These are phyloP conservation scores for Boletus huronensis DNA, from an alignment of 768 basidiomycete species.

Conservation along the genomic window DNA sequence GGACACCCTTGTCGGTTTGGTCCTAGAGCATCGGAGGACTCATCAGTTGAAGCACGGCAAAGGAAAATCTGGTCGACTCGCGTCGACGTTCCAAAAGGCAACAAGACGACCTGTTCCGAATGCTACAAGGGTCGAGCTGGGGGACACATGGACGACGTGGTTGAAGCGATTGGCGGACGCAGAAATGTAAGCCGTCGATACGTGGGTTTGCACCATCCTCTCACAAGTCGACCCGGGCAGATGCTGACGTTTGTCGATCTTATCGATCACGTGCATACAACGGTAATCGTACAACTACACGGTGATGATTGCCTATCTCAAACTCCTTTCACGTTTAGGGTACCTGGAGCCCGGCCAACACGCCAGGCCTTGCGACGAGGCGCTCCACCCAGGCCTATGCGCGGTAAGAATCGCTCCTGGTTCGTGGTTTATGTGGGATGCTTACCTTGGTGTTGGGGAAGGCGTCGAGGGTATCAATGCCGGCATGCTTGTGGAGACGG, in stretches of 20 bases:
- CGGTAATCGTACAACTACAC: background rate
- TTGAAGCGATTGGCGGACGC: slow-evolving; percentile 47
- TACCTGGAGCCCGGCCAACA: slow-evolving; percentile 22
- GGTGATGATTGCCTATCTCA: background rate
- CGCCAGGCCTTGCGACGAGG: slow-evolving; percentile 19
- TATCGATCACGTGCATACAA: slow-evolving; percentile 12
- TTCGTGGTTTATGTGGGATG: background rate
- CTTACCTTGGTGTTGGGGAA: slow-evolving; percentile 61
- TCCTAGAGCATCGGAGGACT: slow-evolving; percentile 36
- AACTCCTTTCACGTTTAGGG: slow-evolving; percentile 6
- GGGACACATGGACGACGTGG: slow-evolving; percentile 36
- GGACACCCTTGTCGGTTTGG: slow-evolving; percentile 49
- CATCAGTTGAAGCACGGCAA: background rate
- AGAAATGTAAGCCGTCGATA: slow-evolving; percentile 40
- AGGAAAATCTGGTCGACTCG: slow-evolving; percentile 26
- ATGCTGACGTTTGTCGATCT: slow-evolving; percentile 11
- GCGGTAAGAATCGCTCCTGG: background rate
- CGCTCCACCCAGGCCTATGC: slow-evolving; percentile 32
- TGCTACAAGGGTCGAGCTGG: slow-evolving; percentile 39
- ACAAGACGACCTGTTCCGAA: slow-evolving; percentile 56
- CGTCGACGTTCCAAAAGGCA: slow-evolving; percentile 57
- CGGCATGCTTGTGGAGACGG: slow-evolving; percentile 41
- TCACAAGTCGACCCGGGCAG: no score
- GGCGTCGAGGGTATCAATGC: slow-evolving; percentile 54
- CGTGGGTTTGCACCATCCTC: slow-evolving; percentile 12